phyloP scores from a whole-genome alignment of 192 early-diverging fungal genomes.

The Backusella tuberculispora region DNA sequence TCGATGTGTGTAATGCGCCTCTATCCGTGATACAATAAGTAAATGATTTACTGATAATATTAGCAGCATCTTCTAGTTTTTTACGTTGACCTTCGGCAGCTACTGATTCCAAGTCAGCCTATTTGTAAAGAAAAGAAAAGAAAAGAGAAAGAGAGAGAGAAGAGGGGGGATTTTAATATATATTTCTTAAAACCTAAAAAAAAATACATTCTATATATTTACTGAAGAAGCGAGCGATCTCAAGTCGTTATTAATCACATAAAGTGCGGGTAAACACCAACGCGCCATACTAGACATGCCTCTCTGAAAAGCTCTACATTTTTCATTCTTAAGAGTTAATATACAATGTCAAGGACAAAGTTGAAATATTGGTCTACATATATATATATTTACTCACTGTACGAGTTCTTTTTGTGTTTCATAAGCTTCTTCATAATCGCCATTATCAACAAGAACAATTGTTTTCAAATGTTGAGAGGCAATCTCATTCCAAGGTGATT shows the following conservation, averaged over 20 bases:
- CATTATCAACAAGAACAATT: constrained; percentile 26
- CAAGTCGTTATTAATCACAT: constrained; percentile 64
- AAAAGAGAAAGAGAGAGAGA: too few relatives aligned
- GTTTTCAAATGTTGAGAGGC: constrained; percentile 46
- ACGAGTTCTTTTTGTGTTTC: constrained; percentile 49
- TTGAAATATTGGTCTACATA: not conserved
- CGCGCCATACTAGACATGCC: constrained; percentile 50
- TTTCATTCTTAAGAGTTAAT: not conserved
- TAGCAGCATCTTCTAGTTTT: constrained; percentile 81
- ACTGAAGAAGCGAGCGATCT: constrained; percentile 52
- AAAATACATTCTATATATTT: not conserved
- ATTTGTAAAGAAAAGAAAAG: too few relatives aligned
- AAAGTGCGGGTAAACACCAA: constrained; percentile 67
- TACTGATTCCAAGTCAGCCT: constrained; percentile 59
- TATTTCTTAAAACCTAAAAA: too few relatives aligned
- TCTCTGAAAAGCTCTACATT: constrained; percentile 53
- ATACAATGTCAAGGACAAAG: not conserved
- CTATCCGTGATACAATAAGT: constrained; percentile 85
- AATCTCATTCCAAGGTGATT: constrained; percentile 53
- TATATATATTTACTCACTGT: constrained; percentile 37
- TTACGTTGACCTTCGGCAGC: constrained; percentile 50
- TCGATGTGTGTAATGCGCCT: constrained; percentile 52
- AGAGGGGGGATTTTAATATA: too few relatives aligned
- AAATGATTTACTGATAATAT: constrained; percentile 89
- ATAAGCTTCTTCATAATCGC: constrained; percentile 46